Conservation (phyloP, 225 moss, liverwort and hornwort species). For the Physcomitrellopsis africana region DNA sequence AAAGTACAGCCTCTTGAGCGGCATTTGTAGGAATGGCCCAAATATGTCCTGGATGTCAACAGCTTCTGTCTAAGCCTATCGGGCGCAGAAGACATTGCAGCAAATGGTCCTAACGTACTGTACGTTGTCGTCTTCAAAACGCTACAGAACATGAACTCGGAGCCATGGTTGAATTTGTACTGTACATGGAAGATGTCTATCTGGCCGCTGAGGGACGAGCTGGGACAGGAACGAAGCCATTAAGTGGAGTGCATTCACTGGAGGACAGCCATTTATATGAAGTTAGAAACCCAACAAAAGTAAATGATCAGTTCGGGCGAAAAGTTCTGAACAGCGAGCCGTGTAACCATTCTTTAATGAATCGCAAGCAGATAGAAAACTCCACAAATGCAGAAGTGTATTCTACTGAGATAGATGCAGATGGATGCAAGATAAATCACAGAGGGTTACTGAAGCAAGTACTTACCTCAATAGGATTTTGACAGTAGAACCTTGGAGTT, state of each 20-base stretch:
- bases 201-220: slow-evolving; percentile 48
- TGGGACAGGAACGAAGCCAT: slow-evolving; percentile 43
- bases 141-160: background rate
- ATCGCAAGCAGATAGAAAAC: background rate
- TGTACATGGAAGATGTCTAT: slow-evolving; percentile 47
- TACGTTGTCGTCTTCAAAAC: background rate
- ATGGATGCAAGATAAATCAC: background rate
- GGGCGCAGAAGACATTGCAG: slow-evolving; percentile 42
- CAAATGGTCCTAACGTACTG: slow-evolving; percentile 22
- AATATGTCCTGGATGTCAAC: slow-evolving; percentile 23
- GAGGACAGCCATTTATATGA: background rate
- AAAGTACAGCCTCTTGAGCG: slow-evolving; percentile 13
- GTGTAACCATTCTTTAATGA: background rate
- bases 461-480: slow-evolving; percentile 30
- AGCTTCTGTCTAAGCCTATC: slow-evolving; percentile 39
- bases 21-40: slow-evolving; percentile 38
- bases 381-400: too few species aligned
- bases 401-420: too few species aligned
- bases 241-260: slow-evolving; percentile 38
- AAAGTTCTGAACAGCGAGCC: background rate
- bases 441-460: background rate
- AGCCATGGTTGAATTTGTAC: slow-evolving; percentile 23
- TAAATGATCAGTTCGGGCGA: background rate
- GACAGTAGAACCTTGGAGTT: slow-evolving; percentile 6
- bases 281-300: slow-evolving; percentile 25